A percentile compares a stretch with the other conserved stretches of the same genome.
These are phyloP conservation scores for Chytriomyces sp. DNA, from an alignment of 192 early-diverging fungal species.

Conservation along the genomic window DNA sequence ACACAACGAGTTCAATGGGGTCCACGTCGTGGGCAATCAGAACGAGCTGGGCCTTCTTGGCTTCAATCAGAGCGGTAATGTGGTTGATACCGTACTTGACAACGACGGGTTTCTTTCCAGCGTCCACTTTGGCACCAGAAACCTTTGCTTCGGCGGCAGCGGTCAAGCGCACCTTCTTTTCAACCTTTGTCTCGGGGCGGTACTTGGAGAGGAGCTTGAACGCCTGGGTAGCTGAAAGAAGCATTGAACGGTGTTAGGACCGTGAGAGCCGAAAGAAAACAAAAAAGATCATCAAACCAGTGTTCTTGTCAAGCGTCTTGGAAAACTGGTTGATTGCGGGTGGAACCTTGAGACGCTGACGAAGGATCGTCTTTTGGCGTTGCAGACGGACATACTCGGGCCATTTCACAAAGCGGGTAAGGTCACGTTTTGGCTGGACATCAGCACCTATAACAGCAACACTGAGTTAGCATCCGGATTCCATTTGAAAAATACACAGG, in stretches of 20 bases:
- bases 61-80: slow-evolving; percentile 95
- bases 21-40: slow-evolving; percentile 99
- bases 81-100: slow-evolving; percentile 99
- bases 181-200: slow-evolving; percentile 95
- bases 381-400: slow-evolving; percentile 98
- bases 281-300: slow-evolving; percentile 24
- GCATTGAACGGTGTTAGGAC: too few relatives aligned
- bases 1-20: slow-evolving; percentile 98
- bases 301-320: slow-evolving; percentile 97
- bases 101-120: slow-evolving; percentile 89
- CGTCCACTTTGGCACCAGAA: slow-evolving; percentile 83
- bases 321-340: slow-evolving; percentile 99
- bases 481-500: not conserved
- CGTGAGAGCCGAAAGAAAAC: too few relatives aligned
- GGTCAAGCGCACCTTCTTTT: slow-evolving; percentile 93
- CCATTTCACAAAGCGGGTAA: slow-evolving; percentile 98
- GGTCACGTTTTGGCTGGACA: slow-evolving; percentile 94
- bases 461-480: too few relatives aligned
- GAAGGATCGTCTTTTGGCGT: slow-evolving; percentile 96
- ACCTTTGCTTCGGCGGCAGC: slow-evolving; percentile 88
- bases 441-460: slow-evolving; percentile 67
- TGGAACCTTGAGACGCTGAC: slow-evolving; percentile 98
- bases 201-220: slow-evolving; percentile 99
- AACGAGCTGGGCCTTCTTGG: slow-evolving; percentile 98
- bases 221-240: slow-evolving; percentile 77